Evolutionary conservation across 371 early-diverging fungal species (phyloP).

Genomic region (Mortierella sp.): DNA sequence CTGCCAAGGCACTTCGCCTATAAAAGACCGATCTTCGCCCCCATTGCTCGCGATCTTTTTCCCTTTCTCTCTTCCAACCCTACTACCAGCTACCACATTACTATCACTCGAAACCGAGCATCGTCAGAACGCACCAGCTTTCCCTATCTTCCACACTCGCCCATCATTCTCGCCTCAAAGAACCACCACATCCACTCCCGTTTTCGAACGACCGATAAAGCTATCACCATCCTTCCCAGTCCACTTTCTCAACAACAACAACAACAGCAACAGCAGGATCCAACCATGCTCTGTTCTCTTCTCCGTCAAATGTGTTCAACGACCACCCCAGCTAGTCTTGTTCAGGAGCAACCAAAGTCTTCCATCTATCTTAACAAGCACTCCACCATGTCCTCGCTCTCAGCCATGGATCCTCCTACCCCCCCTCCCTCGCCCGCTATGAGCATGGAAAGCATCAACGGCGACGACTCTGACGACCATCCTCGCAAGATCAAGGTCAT

Average conservation of each 20-base stretch:
- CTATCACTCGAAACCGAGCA: neutral
- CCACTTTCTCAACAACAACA: neutral
- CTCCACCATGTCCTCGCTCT: conserved; percentile 21
- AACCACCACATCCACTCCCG: conserved; percentile 7
- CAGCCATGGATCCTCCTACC: conserved; percentile 31
- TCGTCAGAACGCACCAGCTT: neutral
- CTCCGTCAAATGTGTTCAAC: conserved; percentile 50
- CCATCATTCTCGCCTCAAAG: conserved; percentile 38
- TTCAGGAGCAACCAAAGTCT: neutral
- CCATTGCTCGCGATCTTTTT: neutral
- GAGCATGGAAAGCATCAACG: conserved; percentile 53
- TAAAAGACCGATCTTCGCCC: neutral
- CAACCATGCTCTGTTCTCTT: conserved; percentile 53
- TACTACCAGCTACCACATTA: neutral
- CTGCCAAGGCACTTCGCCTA: neutral
- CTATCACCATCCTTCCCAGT: conserved; percentile 4
- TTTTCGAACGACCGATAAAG: conserved; percentile 4
- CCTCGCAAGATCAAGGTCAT: conserved; percentile 55
- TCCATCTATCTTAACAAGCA: conserved; percentile 15
- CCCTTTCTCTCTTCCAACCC: conserved; percentile 4
- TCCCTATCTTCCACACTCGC: neutral
- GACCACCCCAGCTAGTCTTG: conserved; percentile 27
- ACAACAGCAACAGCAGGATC: conserved; percentile 8
- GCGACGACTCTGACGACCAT: conserved; percentile 35
- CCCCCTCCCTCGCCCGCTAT: conserved; percentile 47